Conservation (phyloP, 2,329 filamentous ascomycete species). For the Colletotrichum lentis region DNA sequence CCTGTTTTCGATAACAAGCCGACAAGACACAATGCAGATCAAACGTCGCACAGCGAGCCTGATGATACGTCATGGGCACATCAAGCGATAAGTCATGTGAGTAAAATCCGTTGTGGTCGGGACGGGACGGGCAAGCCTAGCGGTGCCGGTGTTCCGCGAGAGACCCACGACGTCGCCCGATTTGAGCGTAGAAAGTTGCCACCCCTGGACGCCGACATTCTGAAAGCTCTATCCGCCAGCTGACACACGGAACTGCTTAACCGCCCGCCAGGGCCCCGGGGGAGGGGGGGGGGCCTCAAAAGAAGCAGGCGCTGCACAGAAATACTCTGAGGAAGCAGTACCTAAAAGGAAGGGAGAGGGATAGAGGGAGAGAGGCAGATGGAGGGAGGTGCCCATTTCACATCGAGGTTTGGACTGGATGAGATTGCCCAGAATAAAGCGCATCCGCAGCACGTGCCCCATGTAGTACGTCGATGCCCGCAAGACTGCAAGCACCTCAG, state of each 20-base stretch:
- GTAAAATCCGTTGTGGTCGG: constrained; percentile 14
- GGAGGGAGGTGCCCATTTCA: constrained; percentile 7
- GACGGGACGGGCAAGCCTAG: constrained; percentile 28
- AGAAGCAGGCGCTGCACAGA: background rate
- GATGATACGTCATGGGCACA: background rate
- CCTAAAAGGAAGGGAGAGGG: background rate
- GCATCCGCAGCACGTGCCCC: constrained; percentile 27
- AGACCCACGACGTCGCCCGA: constrained; percentile 35
- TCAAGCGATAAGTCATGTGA: background rate
- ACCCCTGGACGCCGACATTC: constrained; percentile 13
- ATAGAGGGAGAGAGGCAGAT: background rate
- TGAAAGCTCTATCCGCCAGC: constrained; percentile 24
- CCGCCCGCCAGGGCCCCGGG: background rate
- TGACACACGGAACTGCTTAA: constrained; percentile 24
- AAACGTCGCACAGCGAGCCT: background rate
- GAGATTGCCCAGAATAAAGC: background rate
- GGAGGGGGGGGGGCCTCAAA: background rate
- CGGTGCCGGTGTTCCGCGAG: constrained; percentile 31
- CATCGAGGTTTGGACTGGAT: constrained; percentile 11
- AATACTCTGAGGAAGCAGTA: background rate
- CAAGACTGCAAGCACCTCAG: background rate
- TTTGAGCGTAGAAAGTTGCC: constrained; percentile 23
- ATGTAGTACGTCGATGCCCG: background rate
- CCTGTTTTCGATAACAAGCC: background rate
- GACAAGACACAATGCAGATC: background rate